These are phyloP conservation scores for Phytopythium helicoides DNA, from an alignment of 352 stramenopile genomes.

Conservation along the genomic window DNA sequence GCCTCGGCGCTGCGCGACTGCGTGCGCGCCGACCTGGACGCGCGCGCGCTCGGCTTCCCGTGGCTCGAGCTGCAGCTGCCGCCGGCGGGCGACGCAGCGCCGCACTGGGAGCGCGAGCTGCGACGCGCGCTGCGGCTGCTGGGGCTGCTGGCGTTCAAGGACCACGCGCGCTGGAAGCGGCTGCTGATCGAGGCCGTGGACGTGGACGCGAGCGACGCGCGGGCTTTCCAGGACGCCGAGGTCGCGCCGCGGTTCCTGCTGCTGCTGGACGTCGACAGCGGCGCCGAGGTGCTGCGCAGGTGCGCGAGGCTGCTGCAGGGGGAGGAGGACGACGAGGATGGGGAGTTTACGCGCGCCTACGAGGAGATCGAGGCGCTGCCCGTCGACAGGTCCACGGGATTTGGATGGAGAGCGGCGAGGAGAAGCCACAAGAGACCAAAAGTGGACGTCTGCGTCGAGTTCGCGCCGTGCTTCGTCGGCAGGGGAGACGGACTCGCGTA, in stretches of 20 bases:
- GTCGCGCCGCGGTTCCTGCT: constrained; percentile 2
- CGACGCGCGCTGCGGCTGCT: constrained; percentile 2
- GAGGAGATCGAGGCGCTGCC: not conserved
- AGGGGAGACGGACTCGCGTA: not conserved
- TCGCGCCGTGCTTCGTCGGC: constrained; percentile 3
- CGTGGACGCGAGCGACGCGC: constrained; percentile 1
- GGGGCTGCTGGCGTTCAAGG: not conserved
- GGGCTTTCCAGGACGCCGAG: not conserved
- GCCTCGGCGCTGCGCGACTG: constrained; percentile 3
- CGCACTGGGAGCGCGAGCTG: constrained; percentile 1
- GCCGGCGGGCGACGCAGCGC: not conserved
- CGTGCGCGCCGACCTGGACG: not conserved
- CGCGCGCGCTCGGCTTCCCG: not conserved
- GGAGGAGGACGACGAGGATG: not conserved
- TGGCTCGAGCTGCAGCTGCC: constrained; percentile 3
- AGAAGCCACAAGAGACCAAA: not conserved
- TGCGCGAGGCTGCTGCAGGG: not conserved
- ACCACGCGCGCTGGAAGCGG: not conserved
- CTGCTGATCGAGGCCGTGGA: not conserved
- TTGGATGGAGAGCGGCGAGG: not conserved
- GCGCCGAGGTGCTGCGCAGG: not conserved
- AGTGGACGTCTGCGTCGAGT: constrained; percentile 2
- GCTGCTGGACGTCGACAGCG: constrained; percentile 3
- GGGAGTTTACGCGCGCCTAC: not conserved
- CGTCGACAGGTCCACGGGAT: not conserved